Evolutionary conservation across 495 filamentous ascomycete genomes (phyloP).

Genomic region (Hypoxylon cercidicola): DNA sequence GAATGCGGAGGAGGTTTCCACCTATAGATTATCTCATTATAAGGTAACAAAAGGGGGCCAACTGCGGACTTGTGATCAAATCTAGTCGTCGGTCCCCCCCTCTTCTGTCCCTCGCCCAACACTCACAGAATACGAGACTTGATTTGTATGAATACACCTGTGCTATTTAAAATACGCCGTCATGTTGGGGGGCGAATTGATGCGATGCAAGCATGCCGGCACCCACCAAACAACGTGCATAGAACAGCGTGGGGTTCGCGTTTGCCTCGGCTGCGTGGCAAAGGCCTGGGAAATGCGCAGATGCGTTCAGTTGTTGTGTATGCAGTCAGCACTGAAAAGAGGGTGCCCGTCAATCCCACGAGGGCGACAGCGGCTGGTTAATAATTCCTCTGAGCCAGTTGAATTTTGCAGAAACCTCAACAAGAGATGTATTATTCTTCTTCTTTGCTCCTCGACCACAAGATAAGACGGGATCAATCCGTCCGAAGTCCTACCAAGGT

Average conservation of each 20-base stretch:
- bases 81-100: background rate
- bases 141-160: conserved; percentile 10
- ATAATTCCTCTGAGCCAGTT: conserved; percentile 18
- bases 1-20: background rate
- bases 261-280: conserved; percentile 28
- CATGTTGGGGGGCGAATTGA: conserved; percentile 15
- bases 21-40: conserved; percentile 27
- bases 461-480: conserved; percentile 10
- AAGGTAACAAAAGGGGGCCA: conserved; percentile 21
- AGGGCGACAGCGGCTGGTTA: conserved; percentile 33
- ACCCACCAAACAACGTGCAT: conserved; percentile 37
- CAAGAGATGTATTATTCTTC: conserved; percentile 2
- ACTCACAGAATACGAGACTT: conserved; percentile 16
- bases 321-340: conserved; percentile 41
- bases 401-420: background rate
- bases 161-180: conserved; percentile 13
- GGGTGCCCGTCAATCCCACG: conserved; percentile 16
- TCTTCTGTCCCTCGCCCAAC: conserved; percentile 7
- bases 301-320: conserved; percentile 20
- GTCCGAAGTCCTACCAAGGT: conserved; percentile 14
- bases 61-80: conserved; percentile 1
- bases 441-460: conserved; percentile 8
- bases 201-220: conserved; percentile 34
- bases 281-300: conserved; percentile 11
- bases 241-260: conserved; percentile 33